Conservation (phyloP, 208 protist genomes). For the Acanthamoeba divionensis region DNA sequence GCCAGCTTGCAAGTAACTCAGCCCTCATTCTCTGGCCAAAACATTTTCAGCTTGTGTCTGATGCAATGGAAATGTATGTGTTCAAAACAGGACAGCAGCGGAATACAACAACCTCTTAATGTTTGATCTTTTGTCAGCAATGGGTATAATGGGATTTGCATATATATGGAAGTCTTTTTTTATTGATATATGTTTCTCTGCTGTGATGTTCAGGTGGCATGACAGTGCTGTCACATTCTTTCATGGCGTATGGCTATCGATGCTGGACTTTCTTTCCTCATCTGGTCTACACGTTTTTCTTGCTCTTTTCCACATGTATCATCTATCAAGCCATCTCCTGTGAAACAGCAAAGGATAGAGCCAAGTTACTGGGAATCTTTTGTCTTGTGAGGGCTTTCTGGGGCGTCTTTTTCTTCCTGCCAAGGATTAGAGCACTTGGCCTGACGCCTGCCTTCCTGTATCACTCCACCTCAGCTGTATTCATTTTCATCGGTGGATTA, state of each 20-base stretch:
- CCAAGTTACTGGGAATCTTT: background rate
- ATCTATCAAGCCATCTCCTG: background rate
- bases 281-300: background rate
- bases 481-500: conserved; percentile 36
- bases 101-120: conserved; percentile 25
- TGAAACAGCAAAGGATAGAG: background rate
- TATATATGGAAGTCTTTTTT: background rate
- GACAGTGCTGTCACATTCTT: conserved; percentile 8
- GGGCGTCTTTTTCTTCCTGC: background rate
- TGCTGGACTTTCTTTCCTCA: background rate
- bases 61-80: background rate
- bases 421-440: conserved; percentile 5
- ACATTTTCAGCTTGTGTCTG: background rate
- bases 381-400: background rate
- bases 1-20: conserved; percentile 22
- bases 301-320: conserved; percentile 31
- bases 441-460: background rate
- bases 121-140: background rate
- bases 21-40: background rate
- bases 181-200: background rate
- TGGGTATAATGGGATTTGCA: background rate
- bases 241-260: conserved; percentile 41
- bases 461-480: background rate
- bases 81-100: background rate
- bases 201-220: background rate